These are phyloP conservation scores for Mallotus repandus DNA, from an alignment of 441 rosid genomes.

Conservation along the genomic window DNA sequence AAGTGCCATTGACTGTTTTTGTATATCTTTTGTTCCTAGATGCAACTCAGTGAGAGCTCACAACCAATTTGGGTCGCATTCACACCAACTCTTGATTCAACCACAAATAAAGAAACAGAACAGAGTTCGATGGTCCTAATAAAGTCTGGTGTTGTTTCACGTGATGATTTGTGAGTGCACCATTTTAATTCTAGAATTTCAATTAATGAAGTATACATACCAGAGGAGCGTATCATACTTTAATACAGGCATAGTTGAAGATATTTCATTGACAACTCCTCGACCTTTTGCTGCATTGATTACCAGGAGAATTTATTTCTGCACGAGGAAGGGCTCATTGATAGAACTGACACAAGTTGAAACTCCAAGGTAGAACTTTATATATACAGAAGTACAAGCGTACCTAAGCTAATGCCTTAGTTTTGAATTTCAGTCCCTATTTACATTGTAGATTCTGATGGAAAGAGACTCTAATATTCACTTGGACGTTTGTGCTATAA, in stretches of 20 bases:
- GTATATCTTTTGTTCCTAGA: conserved; percentile 30
- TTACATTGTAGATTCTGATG: conserved; percentile 27
- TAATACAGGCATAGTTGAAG: conserved; percentile 2
- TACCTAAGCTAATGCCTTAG: conserved; percentile 15
- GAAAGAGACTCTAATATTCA: conserved; percentile 27
- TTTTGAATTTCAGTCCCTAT: conserved; percentile 26
- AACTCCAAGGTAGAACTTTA: conserved; percentile 50
- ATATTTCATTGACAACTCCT: not conserved
- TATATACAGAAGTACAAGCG: conserved; percentile 4
- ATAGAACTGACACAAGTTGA: conserved; percentile 54
- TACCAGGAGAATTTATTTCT: conserved; percentile 60
- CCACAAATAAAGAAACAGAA: conserved; percentile 35
- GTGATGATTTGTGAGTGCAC: conserved; percentile 54
- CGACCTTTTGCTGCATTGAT: conserved; percentile 13
- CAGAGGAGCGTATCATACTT: not conserved
- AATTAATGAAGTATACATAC: conserved; percentile 3
- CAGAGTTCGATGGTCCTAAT: conserved; percentile 35
- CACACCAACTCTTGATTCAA: conserved; percentile 34
- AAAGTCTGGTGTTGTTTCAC: conserved; percentile 56
- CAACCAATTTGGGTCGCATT: conserved; percentile 62
- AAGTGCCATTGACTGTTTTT: not conserved
- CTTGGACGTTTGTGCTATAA: conserved; percentile 32
- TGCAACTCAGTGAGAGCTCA: conserved; percentile 53
- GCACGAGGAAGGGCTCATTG: conserved; percentile 52
- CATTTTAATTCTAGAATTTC: conserved; percentile 13